Evolutionary conservation across 2,329 filamentous ascomycete species (phyloP).

Genomic region (Venturia nashicola): DNA sequence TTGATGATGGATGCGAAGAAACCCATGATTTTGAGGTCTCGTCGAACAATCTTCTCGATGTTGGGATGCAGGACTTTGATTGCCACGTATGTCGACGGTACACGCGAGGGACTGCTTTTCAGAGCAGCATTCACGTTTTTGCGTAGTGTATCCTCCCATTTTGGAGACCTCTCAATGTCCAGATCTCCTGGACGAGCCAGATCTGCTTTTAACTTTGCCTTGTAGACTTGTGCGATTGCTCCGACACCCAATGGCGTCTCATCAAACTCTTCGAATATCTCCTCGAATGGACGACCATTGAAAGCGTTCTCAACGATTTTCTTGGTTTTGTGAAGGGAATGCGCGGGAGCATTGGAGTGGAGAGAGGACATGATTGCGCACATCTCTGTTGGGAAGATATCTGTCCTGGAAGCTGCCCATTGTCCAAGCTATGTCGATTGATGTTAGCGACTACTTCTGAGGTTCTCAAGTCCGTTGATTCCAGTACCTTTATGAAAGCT

Average conservation of each 20-base stretch:
- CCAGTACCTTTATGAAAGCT: slow-evolving; percentile 84
- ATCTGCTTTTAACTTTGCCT: slow-evolving; percentile 75
- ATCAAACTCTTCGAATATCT: slow-evolving; percentile 94
- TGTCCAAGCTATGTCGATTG: slow-evolving; percentile 59
- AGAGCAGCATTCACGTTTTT: slow-evolving; percentile 76
- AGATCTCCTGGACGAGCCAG: slow-evolving; percentile 52
- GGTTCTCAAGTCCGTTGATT: neutral
- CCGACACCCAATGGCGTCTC: slow-evolving; percentile 83
- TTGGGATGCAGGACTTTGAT: slow-evolving; percentile 91
- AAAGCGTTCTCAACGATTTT: slow-evolving; percentile 73
- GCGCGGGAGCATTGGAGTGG: slow-evolving; percentile 87
- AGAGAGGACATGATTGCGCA: slow-evolving; percentile 88
- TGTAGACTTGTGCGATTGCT: slow-evolving; percentile 96
- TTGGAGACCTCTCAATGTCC: slow-evolving; percentile 41
- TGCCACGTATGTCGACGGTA: slow-evolving; percentile 86
- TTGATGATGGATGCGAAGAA: slow-evolving; percentile 83
- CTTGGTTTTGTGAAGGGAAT: slow-evolving; percentile 71
- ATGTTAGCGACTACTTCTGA: neutral
- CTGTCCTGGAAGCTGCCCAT: slow-evolving; percentile 92
- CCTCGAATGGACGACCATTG: slow-evolving; percentile 63
- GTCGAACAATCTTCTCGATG: slow-evolving; percentile 79
- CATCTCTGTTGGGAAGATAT: slow-evolving; percentile 90
- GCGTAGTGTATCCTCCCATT: slow-evolving; percentile 55
- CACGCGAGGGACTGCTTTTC: slow-evolving; percentile 72
- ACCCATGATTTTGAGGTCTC: slow-evolving; percentile 85